A percentile compares a stretch with the other conserved stretches of the same genome.
phyloP scores from a whole-genome alignment of 2,329 filamentous ascomycete genomes.

The Botryosphaeria agaves region DNA sequence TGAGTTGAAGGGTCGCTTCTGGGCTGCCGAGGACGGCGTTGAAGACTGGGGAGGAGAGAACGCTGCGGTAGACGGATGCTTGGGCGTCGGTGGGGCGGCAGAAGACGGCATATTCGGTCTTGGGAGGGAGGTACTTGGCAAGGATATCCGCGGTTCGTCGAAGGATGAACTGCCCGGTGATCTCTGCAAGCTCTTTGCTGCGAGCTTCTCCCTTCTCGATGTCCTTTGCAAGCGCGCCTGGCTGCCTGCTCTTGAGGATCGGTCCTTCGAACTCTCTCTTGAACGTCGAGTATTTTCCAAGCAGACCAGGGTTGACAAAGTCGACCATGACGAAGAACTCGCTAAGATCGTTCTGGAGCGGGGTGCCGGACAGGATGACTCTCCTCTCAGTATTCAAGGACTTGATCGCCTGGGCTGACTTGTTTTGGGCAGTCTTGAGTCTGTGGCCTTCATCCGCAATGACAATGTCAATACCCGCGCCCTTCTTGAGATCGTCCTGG shows the following conservation, averaged over 20 bases:
- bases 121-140: constrained; percentile 45
- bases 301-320: constrained; percentile 48
- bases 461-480: constrained; percentile 47
- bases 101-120: constrained; percentile 50
- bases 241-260: constrained; percentile 46
- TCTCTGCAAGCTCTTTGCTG: constrained; percentile 40
- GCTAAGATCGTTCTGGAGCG: constrained; percentile 49
- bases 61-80: constrained; percentile 41
- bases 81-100: constrained; percentile 45
- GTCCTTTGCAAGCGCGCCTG: constrained; percentile 41
- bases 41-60: constrained; percentile 48
- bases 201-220: constrained; percentile 46
- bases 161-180: constrained; percentile 48
- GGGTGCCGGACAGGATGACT: constrained; percentile 48
- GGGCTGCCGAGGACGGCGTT: constrained; percentile 42
- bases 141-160: constrained; percentile 49
- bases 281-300: constrained; percentile 45
- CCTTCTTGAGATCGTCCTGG: constrained; percentile 46
- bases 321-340: constrained; percentile 54
- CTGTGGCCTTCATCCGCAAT: constrained; percentile 54
- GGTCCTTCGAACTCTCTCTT: constrained; percentile 47
- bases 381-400: constrained; percentile 42
- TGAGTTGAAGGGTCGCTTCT: constrained; percentile 48
- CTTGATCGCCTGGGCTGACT: constrained; percentile 47
- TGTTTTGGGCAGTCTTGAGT: constrained; percentile 51